Base-by-base conservation (phyloP, 1,139 yeast species). In the Diutina ranongensis region DNA sequence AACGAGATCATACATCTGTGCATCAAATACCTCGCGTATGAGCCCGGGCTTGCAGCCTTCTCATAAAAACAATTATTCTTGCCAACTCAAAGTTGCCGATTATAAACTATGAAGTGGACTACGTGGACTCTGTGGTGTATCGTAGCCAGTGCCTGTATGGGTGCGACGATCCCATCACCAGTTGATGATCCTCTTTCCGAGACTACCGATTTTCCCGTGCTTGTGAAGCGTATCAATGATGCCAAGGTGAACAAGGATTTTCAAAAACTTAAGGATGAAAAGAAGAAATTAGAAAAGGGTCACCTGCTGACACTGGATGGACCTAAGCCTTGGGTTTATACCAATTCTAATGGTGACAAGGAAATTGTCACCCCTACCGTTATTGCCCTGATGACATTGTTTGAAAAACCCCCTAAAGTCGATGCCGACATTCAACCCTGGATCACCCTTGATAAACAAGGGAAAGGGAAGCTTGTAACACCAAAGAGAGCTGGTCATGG, bases 311-410 rank as follows among this genome's bases (percentile, higher is more conserved):
- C 52, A 10, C 47, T 55, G 2, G 45, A 51, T 1, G 49, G 48
- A 2, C 48, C 65, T 0, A 67, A 68, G 46, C 81, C 88, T 4
- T 87, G 96, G 96, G 49, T 74, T 12, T 73, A 95, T 56, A 85
- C 95, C 0, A 73, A 83, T 40, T 77, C 79, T 48, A 69, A 71
- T 1, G 62, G 73, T 0, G 57, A 71, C 8, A 66, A 58, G 12
- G 94, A 83, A 58, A 69, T 83, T 28, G 92, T 87, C 34, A 76
- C 80, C 0, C 96, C 96, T 13, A 80, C 89, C 0, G 86, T 85
- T 35, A 74, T 86, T 55, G 86, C 76, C 28, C 92, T 92, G 20
- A 85, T 87, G 46, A 84, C 95, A 0, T 81, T 87, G 57, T 74
- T 79, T 48, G 86, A 82, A 12, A 76, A 79, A 55, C 95, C 94